Conservation (phyloP, 257 asterid species). For the Cordia subcordata region DNA sequence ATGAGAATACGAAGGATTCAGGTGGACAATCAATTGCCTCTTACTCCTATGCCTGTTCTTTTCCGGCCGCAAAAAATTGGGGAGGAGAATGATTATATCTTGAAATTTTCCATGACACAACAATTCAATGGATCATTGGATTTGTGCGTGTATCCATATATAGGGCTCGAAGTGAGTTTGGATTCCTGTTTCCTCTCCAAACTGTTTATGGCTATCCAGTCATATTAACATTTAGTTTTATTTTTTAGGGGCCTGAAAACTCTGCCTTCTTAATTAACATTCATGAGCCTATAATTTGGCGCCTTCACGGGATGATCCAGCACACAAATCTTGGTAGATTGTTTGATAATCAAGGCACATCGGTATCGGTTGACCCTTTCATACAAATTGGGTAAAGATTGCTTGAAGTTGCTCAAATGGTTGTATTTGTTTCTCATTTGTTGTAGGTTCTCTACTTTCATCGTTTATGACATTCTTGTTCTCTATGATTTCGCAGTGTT, state of each 20-base stretch:
- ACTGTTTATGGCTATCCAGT: conserved; percentile 3
- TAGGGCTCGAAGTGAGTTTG: conserved; percentile 83
- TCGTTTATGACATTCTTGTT: background rate
- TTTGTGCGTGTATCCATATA: conserved; percentile 82
- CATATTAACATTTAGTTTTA: conserved; percentile 9
- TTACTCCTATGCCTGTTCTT: conserved; percentile 97
- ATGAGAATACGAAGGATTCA: conserved; percentile 86
- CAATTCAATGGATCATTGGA: conserved; percentile 93
- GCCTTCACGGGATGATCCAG: conserved; percentile 85
- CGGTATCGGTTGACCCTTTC: conserved; percentile 95
- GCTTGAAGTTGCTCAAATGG: conserved; percentile 13
- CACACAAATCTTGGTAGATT: conserved; percentile 69
- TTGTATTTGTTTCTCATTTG: conserved; percentile 13
- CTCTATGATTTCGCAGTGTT: conserved; percentile 58
- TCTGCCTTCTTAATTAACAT: conserved; percentile 86
- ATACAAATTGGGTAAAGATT: conserved; percentile 94
- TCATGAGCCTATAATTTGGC: conserved; percentile 98
- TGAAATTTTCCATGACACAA: conserved; percentile 90
- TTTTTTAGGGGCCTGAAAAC: conserved; percentile 83
- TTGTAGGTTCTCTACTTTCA: conserved; percentile 6
- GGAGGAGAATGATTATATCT: conserved; percentile 73
- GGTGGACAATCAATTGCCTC: conserved; percentile 93
- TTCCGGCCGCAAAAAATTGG: conserved; percentile 86
- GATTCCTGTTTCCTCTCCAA: conserved; percentile 15
- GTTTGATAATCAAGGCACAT: conserved; percentile 55